phyloP scores from a whole-genome alignment of 2,329 filamentous ascomycete species.

The Colletotrichum salicis region DNA sequence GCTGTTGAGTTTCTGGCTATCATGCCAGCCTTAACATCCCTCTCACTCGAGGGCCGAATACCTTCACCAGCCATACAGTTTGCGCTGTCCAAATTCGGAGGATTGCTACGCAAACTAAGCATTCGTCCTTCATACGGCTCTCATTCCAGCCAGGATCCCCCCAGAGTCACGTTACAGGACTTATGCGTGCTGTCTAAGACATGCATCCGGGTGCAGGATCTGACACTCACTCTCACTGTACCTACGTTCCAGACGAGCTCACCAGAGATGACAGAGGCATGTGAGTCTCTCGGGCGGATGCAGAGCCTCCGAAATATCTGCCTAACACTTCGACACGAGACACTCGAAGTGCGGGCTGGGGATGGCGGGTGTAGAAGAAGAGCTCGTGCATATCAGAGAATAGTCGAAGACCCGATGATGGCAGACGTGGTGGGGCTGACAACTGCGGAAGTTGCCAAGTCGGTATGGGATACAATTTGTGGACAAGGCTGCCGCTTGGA shows the following conservation, averaged over 20 bases:
- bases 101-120: background rate
- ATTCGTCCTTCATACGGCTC: background rate
- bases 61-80: background rate
- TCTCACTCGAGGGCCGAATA: background rate
- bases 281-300: background rate
- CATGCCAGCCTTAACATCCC: background rate
- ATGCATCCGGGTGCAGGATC: background rate
- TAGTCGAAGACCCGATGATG: background rate
- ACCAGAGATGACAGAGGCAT: background rate
- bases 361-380: background rate
- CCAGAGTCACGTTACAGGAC: background rate
- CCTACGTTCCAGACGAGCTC: background rate
- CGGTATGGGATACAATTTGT: conserved; percentile 3
- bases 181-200: background rate
- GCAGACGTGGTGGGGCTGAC: background rate
- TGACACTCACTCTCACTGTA: background rate
- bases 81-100: background rate
- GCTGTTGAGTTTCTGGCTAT: background rate
- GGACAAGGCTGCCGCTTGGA: conserved; percentile 3
- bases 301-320: background rate
- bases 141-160: background rate
- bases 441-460: background rate
- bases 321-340: background rate
- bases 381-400: background rate
- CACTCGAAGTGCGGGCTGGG: background rate